phyloP scores from a whole-genome alignment of 2,329 filamentous ascomycete species.

The Phaeosphaeriaceae sp. region DNA sequence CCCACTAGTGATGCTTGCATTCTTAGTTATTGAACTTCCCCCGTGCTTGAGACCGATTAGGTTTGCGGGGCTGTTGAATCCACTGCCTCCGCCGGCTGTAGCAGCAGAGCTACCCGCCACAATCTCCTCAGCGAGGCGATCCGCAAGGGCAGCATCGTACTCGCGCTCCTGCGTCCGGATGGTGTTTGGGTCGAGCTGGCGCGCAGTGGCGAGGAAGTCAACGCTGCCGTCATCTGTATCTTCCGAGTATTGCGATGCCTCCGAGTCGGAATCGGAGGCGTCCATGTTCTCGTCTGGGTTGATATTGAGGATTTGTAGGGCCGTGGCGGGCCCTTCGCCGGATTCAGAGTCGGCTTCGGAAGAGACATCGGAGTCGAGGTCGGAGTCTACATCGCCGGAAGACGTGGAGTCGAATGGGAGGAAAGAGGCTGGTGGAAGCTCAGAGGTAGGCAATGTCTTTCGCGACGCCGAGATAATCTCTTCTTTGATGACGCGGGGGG shows the following conservation, averaged over 20 bases:
- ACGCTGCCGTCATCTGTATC: conserved; percentile 49
- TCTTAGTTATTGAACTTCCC: conserved; percentile 1
- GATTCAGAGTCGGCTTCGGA: conserved; percentile 31
- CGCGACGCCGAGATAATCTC: conserved; percentile 71
- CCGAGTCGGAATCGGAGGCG: conserved; percentile 13
- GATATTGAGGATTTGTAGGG: conserved; percentile 40
- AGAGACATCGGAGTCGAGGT: conserved; percentile 40
- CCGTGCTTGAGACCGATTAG: not conserved
- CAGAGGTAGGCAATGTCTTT: conserved; percentile 62
- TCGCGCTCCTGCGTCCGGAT: conserved; percentile 53
- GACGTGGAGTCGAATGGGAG: conserved; percentile 48
- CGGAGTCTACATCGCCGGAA: conserved; percentile 35
- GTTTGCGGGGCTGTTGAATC: conserved; percentile 51
- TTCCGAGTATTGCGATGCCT: conserved; percentile 37
- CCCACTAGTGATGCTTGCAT: conserved; percentile 18
- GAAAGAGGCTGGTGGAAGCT: conserved; percentile 54
- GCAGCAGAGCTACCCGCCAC: conserved; percentile 58
- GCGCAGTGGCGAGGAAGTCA: conserved; percentile 55
- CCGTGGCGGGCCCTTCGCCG: conserved; percentile 25
- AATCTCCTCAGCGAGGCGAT: conserved; percentile 57
- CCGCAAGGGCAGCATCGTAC: conserved; percentile 56
- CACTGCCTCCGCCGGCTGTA: conserved; percentile 57
- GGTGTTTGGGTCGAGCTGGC: conserved; percentile 51
- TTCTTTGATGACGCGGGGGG: conserved; percentile 62
- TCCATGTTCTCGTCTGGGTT: conserved; percentile 8